Conservation (phyloP, 1,139 yeast genomes). For the Protomyces gravidus region DNA sequence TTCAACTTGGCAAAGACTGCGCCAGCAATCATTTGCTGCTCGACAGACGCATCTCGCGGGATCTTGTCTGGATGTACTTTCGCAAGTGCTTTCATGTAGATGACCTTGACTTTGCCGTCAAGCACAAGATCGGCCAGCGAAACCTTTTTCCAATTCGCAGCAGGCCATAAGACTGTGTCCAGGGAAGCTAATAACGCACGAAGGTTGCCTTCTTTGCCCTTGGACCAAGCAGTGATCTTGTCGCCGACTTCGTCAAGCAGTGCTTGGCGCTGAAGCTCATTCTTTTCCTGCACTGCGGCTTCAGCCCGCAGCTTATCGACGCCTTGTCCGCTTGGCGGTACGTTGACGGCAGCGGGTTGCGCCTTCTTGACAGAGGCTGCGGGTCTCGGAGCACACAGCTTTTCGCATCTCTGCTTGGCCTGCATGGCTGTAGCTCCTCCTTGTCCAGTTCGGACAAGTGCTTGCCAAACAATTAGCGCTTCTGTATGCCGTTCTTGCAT, state of each 20-base stretch:
- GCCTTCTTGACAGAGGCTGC: slow-evolving; percentile 12
- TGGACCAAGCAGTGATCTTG: slow-evolving; percentile 59
- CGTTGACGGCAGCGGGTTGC: slow-evolving; percentile 26
- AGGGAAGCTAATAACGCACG: slow-evolving; percentile 68
- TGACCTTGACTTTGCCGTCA: slow-evolving; percentile 83
- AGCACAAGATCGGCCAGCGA: slow-evolving; percentile 71
- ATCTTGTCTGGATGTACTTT: slow-evolving; percentile 88
- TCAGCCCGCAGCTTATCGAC: slow-evolving; percentile 44
- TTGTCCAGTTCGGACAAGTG: slow-evolving; percentile 62
- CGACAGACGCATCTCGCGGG: slow-evolving; percentile 52
- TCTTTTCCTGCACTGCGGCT: slow-evolving; percentile 48
- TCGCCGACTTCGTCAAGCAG: slow-evolving; percentile 59
- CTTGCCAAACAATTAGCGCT: slow-evolving; percentile 59
- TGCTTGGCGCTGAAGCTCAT: slow-evolving; percentile 51
- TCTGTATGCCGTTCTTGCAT: slow-evolving; percentile 63
- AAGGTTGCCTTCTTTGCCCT: slow-evolving; percentile 71
- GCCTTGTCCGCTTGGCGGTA: slow-evolving; percentile 31
- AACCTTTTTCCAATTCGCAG: slow-evolving; percentile 59
- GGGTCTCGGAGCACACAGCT: slow-evolving; percentile 44
- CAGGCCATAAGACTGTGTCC: slow-evolving; percentile 60
- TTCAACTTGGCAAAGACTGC: slow-evolving; percentile 78
- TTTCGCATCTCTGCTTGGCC: slow-evolving; percentile 74
- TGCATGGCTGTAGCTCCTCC: slow-evolving; percentile 65
- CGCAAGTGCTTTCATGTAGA: slow-evolving; percentile 88
- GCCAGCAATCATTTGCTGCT: slow-evolving; percentile 78